These are phyloP conservation scores for Pseudevernia furfuracea DNA, from an alignment of 495 filamentous ascomycete genomes.

Conservation along the genomic window DNA sequence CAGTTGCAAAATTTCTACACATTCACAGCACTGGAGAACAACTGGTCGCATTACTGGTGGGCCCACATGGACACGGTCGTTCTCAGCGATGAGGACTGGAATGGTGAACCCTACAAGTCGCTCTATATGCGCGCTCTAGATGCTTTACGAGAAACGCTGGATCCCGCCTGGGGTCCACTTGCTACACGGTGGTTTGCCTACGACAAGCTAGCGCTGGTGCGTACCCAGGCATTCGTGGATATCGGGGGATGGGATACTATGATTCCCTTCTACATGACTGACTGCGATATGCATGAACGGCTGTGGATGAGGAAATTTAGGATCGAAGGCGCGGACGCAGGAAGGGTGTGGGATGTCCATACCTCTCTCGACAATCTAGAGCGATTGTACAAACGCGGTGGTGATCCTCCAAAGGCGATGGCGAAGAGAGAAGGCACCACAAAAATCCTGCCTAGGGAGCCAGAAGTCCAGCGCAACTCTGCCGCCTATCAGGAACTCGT, in stretches of 20 bases:
- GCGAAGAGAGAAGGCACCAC: constrained; percentile 5
- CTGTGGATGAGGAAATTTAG: constrained; percentile 46
- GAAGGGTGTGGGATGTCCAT: constrained; percentile 48
- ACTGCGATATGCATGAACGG: constrained; percentile 52
- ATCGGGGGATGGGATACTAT: constrained; percentile 54
- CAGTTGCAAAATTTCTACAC: constrained; percentile 59
- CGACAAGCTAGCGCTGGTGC: constrained; percentile 52
- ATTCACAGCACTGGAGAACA: constrained; percentile 36
- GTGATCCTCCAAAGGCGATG: not conserved
- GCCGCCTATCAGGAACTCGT: constrained; percentile 25
- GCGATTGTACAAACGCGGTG: constrained; percentile 17
- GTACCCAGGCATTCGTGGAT: constrained; percentile 43
- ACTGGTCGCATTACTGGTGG: constrained; percentile 54
- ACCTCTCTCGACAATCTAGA: constrained; percentile 23
- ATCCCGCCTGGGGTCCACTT: constrained; percentile 26
- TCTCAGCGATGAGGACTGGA: constrained; percentile 42
- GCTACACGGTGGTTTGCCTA: constrained; percentile 51
- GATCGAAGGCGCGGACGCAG: constrained; percentile 38
- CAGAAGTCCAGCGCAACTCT: constrained; percentile 18
- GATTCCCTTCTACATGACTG: constrained; percentile 55
- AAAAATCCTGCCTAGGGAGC: not conserved
- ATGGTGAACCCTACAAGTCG: constrained; percentile 40
- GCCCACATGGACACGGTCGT: constrained; percentile 51
- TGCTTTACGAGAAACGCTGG: constrained; percentile 31
- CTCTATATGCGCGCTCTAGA: constrained; percentile 45